Evolutionary conservation across 176 grass and related monocot genomes (phyloP).

Genomic region (Lolium perenne): DNA sequence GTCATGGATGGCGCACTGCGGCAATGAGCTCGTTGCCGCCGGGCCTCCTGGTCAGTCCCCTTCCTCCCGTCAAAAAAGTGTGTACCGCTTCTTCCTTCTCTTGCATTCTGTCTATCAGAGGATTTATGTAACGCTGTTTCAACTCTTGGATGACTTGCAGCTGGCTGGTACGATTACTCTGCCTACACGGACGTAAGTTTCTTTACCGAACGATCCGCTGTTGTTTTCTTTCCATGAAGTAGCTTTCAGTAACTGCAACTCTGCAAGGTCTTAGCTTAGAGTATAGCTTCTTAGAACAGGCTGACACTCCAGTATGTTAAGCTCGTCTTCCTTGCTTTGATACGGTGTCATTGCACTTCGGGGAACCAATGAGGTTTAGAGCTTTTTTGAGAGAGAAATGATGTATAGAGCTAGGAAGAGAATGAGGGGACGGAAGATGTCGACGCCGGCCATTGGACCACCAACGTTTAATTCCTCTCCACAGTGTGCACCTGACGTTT

Average conservation of each 20-base stretch:
- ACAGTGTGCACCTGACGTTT: conserved; percentile 49
- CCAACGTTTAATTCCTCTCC: conserved; percentile 21
- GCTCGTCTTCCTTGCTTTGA: not conserved
- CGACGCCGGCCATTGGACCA: conserved; percentile 44
- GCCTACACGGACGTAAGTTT: conserved; percentile 71
- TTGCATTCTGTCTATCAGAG: not conserved
- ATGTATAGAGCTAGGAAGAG: not conserved
- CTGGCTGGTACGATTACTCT: conserved; percentile 64
- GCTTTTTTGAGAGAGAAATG: not conserved
- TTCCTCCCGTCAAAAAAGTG: not conserved
- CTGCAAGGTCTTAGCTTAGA: not conserved
- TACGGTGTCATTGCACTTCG: not conserved
- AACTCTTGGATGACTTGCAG: conserved; percentile 34
- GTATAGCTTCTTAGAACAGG: not conserved
- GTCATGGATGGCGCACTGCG: conserved; percentile 45
- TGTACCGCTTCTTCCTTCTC: not conserved
- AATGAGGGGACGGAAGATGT: conserved; percentile 24
- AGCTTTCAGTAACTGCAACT: not conserved
- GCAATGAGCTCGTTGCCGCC: conserved; percentile 34
- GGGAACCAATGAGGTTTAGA: not conserved
- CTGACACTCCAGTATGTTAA: not conserved
- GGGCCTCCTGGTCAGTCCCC: conserved; percentile 56
- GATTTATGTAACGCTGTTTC: conserved; percentile 16
- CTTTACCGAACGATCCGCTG: not conserved
- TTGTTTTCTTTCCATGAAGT: not conserved